Percentiles rank a stretch among this genome's conserved stretches.
Evolutionary conservation across 805 yeast genomes (phyloP).

Genomic region (Kuraishia hungarica): DNA sequence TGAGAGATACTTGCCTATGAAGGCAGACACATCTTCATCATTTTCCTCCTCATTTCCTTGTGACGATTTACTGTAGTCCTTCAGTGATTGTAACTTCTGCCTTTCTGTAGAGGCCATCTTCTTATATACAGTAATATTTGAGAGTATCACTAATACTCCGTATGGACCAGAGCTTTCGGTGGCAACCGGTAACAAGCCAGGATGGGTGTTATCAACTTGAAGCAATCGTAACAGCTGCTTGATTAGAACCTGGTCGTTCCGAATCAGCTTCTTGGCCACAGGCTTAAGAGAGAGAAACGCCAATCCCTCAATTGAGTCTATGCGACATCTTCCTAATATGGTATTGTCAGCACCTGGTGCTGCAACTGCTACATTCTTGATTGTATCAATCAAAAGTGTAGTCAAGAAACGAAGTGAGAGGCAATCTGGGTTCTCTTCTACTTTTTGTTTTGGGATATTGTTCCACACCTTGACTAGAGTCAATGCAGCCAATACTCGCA

Average conservation of each 20-base stretch:
- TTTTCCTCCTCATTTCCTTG: slow-evolving; percentile 18
- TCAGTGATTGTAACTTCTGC: slow-evolving; percentile 26
- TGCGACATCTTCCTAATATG: neutral
- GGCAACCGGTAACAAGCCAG: slow-evolving; percentile 5
- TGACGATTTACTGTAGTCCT: slow-evolving; percentile 23
- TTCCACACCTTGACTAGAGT: neutral
- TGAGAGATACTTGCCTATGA: slow-evolving; percentile 14
- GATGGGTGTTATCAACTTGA: too few relatives aligned
- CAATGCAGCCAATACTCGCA: neutral
- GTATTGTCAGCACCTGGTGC: neutral
- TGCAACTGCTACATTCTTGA: neutral
- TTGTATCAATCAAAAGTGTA: neutral
- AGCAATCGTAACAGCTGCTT: slow-evolving; percentile 12
- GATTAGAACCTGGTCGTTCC: slow-evolving; percentile 25
- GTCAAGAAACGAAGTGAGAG: neutral
- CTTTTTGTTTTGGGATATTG: neutral
- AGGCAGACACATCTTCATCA: slow-evolving; percentile 17
- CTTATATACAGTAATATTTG: slow-evolving; percentile 28
- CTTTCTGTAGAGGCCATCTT: slow-evolving; percentile 20
- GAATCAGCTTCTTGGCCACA: slow-evolving; percentile 21
- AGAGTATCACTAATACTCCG: slow-evolving; percentile 32
- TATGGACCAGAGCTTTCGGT: slow-evolving; percentile 23
- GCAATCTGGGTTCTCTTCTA: neutral
- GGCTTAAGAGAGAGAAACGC: slow-evolving; percentile 27
- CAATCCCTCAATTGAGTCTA: slow-evolving; percentile 20